Conservation (phyloP, 1,139 yeast genomes). For the Saccharomyces hybrid region DNA sequence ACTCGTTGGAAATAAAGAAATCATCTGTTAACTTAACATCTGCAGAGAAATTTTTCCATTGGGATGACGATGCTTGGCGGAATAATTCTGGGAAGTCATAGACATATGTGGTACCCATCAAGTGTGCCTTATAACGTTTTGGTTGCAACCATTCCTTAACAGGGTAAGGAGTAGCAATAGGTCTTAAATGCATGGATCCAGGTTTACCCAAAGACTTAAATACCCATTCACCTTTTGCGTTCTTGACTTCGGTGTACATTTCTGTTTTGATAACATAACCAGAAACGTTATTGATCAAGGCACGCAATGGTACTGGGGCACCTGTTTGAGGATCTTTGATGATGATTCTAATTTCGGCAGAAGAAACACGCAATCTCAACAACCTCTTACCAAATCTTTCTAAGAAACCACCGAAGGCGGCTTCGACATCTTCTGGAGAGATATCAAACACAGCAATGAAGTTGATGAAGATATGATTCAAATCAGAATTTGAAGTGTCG, state of each 20-base stretch:
- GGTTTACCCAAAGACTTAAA: slow-evolving; percentile 91
- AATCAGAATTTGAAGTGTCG: slow-evolving; percentile 89
- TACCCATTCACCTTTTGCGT: slow-evolving; percentile 89
- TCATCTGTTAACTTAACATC: slow-evolving; percentile 62
- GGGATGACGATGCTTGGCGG: slow-evolving; percentile 81
- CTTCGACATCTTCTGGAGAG: slow-evolving; percentile 91
- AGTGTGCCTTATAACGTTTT: slow-evolving; percentile 95
- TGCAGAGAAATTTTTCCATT: slow-evolving; percentile 67
- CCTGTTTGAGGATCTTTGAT: slow-evolving; percentile 87
- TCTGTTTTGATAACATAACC: slow-evolving; percentile 97
- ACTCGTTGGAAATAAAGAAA: slow-evolving; percentile 68
- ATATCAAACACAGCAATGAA: slow-evolving; percentile 92
- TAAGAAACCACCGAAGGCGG: slow-evolving; percentile 94
- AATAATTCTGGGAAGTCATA: slow-evolving; percentile 98
- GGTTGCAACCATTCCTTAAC: slow-evolving; percentile 98
- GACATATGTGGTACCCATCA: slow-evolving; percentile 96
- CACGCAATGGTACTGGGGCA: slow-evolving; percentile 89
- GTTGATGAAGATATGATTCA: slow-evolving; percentile 93
- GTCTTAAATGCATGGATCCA: slow-evolving; percentile 94
- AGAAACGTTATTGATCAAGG: slow-evolving; percentile 89
- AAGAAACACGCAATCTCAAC: slow-evolving; percentile 93
- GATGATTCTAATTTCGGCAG: slow-evolving; percentile 94
- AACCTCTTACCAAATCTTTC: slow-evolving; percentile 95
- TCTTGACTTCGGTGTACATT: slow-evolving; percentile 87
- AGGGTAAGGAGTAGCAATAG: slow-evolving; percentile 92